Percentiles rank a stretch among this genome's conserved stretches.
phyloP scores from a whole-genome alignment of 2,329 filamentous ascomycete species.

The Verticillium tricorpus region DNA sequence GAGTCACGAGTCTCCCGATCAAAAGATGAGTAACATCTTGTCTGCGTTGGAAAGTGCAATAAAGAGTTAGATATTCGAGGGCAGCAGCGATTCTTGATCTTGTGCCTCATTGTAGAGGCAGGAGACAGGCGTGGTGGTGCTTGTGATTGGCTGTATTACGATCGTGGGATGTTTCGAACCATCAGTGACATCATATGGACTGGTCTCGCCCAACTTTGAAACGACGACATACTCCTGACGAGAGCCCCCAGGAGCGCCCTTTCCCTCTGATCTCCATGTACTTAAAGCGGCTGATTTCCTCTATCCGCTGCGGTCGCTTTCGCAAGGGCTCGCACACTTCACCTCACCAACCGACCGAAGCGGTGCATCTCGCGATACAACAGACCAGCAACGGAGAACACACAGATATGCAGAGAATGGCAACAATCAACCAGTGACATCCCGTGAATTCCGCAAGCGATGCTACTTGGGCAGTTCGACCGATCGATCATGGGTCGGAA shows the following conservation, averaged over 20 bases:
- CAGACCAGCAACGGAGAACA: too few species aligned
- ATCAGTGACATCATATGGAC: slow-evolving; percentile 5
- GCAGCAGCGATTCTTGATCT: background rate
- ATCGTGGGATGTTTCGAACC: slow-evolving; percentile 5
- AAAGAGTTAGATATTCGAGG: background rate
- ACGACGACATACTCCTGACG: background rate
- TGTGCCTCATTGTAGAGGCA: background rate
- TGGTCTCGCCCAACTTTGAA: slow-evolving; percentile 1
- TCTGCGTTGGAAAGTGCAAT: background rate
- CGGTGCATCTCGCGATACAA: too few species aligned
- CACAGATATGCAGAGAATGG: too few species aligned
- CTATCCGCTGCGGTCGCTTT: background rate
- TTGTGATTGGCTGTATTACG: background rate
- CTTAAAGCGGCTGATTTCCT: background rate
- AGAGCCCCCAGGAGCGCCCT: background rate
- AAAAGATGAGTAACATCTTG: background rate
- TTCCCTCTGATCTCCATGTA: background rate
- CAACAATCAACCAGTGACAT: too few species aligned
- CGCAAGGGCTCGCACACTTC: background rate
- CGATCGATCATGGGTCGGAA: too few species aligned
- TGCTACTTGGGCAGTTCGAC: too few species aligned
- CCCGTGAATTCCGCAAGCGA: too few species aligned
- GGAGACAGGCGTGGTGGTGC: background rate
- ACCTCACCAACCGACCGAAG: too few species aligned
- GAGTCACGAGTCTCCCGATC: too few species aligned